Evolutionary conservation across 176 grass and related monocot species (phyloP), one percentile per base, ranked within the genome.

Genomic region (Carex myosuroides): DNA sequence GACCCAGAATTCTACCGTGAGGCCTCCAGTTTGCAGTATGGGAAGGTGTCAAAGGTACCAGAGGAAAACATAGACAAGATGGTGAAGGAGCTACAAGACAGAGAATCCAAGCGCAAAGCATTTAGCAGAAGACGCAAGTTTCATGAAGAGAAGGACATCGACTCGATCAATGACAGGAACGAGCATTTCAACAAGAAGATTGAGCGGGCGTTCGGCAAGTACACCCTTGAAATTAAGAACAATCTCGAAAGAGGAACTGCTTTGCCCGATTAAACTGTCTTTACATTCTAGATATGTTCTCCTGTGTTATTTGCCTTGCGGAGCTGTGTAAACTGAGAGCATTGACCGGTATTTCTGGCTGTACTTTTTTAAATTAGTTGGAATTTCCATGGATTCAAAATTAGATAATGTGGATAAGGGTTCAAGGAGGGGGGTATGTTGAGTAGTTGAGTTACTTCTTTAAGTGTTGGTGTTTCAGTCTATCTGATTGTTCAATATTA

Each of bases 121-220:
- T 99, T 99, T 76, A 95, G 96, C 70, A 95, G 96, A 87, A 95
- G 96, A 64, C 91, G 96, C 64, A 95, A 92, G 77, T 99, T 95
- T 77, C 87, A 99, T 16, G 91, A 99, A 68, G 96, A 95, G 63
- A 99, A 99, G 91, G 96, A 99, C 50, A 89, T 99, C 0, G 96
- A 99, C 83, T 93, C 91, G 0, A 99, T 99, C 78, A 99, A 99
- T 0, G 96, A 99, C 63, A 81, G 96, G 87, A 99, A 99, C 0
- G 93, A 99, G 85, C 93, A 99, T 84, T 99, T 99, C 85, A 95
- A 99, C 74, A 99, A 99, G 89, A 95, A 99, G 88, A 92, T 99
- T 5, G 93, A 99, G 88, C 86, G 96, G 30, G 96, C 93, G 13
- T 99, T 99, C 48, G 93, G 96, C 44, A 99, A 99, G 64, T 99